Percentiles rank a stretch among this genome's conserved stretches.
These are phyloP conservation scores for Globisporangium okanoganense DNA, from an alignment of 352 stramenopile species.

Conservation along the genomic window DNA sequence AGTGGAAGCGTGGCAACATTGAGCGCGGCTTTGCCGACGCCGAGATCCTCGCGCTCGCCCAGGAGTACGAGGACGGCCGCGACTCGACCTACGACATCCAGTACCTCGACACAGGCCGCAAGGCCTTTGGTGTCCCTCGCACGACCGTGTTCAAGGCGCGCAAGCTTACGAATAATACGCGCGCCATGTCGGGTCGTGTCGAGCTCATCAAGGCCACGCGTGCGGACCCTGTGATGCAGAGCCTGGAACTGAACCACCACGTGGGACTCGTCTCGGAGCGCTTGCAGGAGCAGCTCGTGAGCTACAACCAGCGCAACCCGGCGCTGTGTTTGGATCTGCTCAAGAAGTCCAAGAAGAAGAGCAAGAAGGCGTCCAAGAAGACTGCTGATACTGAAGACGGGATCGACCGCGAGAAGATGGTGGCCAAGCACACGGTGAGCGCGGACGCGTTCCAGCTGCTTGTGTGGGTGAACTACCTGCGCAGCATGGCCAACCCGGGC, in stretches of 20 bases:
- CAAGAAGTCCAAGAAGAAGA: constrained; percentile 64
- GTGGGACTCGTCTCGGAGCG: constrained; percentile 86
- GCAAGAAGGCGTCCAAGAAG: constrained; percentile 53
- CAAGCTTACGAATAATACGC: constrained; percentile 58
- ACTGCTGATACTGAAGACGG: constrained; percentile 26
- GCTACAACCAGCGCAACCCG: constrained; percentile 80
- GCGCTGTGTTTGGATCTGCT: constrained; percentile 55
- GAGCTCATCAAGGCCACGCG: constrained; percentile 70
- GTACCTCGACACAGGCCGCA: constrained; percentile 82
- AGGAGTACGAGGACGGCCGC: constrained; percentile 60
- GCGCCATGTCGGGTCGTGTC: constrained; percentile 76
- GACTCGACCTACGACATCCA: constrained; percentile 85
- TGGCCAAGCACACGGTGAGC: constrained; percentile 70
- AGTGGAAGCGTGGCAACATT: constrained; percentile 87
- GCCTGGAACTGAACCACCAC: constrained; percentile 78
- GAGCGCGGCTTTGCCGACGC: constrained; percentile 68
- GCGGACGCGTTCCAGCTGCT: constrained; percentile 89
- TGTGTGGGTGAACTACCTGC: constrained; percentile 98
- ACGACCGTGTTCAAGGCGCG: constrained; percentile 75
- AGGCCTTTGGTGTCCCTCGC: constrained; percentile 73
- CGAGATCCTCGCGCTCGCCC: constrained; percentile 57
- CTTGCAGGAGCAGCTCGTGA: constrained; percentile 73
- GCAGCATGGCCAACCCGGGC: constrained; percentile 94
- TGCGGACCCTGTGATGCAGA: constrained; percentile 87
- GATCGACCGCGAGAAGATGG: constrained; percentile 69